Conservation (phyloP, 148 eudicot genomes). For the Selenicereus undatus region DNA sequence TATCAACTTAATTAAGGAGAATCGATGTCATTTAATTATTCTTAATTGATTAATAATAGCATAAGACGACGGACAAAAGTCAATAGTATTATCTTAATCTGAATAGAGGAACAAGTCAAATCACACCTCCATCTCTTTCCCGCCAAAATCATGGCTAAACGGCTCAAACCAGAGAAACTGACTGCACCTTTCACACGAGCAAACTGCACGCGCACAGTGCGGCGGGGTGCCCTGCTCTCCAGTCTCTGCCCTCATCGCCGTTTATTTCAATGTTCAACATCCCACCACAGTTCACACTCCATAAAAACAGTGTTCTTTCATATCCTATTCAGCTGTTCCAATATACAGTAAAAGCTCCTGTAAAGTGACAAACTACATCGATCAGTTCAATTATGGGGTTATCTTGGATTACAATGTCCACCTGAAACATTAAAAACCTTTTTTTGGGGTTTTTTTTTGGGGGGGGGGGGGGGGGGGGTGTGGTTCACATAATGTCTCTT, state of each 20-base stretch:
- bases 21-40: not conserved
- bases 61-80: not conserved
- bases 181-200: slow-evolving; percentile 20
- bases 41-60: not conserved
- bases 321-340: not conserved
- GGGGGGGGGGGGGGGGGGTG: no score
- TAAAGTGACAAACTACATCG: no score
- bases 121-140: not conserved
- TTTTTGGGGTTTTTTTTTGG: no score
- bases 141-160: slow-evolving; percentile 21
- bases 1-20: not conserved
- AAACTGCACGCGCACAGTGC: slow-evolving; percentile 22
- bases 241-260: not conserved
- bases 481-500: no score
- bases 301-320: not conserved
- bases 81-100: not conserved
- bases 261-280: not conserved
- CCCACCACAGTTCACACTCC: not conserved
- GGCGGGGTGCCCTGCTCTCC: not conserved
- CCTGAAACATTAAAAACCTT: no score
- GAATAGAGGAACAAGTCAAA: not conserved
- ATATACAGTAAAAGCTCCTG: no score
- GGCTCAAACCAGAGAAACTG: slow-evolving; percentile 28
- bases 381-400: no score
- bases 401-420: no score